Percentiles rank a stretch among this genome's conserved stretches.
phyloP scores from a whole-genome alignment of 169 alveolate species.

The Cryptosporidium meleagridis region DNA sequence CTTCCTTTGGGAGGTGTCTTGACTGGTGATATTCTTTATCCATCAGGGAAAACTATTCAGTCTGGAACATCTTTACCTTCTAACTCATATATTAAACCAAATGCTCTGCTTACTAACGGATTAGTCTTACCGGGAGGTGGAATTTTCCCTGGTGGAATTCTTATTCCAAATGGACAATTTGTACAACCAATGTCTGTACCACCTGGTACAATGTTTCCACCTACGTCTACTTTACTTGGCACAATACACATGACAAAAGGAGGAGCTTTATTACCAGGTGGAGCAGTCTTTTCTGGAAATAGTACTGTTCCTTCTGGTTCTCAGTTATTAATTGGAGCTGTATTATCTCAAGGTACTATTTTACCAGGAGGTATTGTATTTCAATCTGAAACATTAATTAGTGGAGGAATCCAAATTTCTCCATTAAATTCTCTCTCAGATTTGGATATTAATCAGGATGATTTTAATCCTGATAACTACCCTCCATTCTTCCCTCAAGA shows the following conservation, averaged over 20 bases:
- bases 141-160: conserved; percentile 69
- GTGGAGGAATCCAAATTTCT: conserved; percentile 57
- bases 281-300: conserved; percentile 71
- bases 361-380: conserved; percentile 69
- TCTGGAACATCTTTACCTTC: conserved; percentile 57
- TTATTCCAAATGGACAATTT: conserved; percentile 71
- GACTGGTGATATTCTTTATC: conserved; percentile 56
- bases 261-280: conserved; percentile 69
- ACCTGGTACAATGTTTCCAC: conserved; percentile 68
- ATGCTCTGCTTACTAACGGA: conserved; percentile 58
- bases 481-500: conserved; percentile 51
- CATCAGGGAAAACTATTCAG: conserved; percentile 61
- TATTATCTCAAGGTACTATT: conserved; percentile 65
- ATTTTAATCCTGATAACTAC: conserved; percentile 46
- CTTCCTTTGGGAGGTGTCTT: conserved; percentile 64
- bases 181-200: conserved; percentile 65
- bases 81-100: conserved; percentile 57
- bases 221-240: conserved; percentile 59
- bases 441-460: conserved; percentile 59
- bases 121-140: conserved; percentile 71
- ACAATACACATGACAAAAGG: conserved; percentile 45
- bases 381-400: conserved; percentile 42
- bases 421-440: conserved; percentile 55
- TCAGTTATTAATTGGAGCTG: conserved; percentile 42
- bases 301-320: conserved; percentile 72